A percentile compares a stretch with the other conserved stretches of the same genome.
phyloP scores from a whole-genome alignment of 306 rosid genomes.

The Carpinus viminea region DNA sequence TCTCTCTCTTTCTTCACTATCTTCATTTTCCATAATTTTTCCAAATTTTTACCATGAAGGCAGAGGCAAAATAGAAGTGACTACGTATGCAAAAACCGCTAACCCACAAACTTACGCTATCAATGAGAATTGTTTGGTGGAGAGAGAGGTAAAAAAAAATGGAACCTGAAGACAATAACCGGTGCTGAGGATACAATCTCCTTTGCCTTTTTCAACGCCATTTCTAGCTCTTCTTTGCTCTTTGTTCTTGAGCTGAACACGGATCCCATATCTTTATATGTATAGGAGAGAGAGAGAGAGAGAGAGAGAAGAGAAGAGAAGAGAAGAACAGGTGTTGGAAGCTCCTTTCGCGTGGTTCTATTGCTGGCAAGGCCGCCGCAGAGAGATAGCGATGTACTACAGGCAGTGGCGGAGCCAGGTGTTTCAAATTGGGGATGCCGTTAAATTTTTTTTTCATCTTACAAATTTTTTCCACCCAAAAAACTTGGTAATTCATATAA shows the following conservation, averaged over 20 bases:
- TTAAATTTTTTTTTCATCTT: no score
- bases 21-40: no score
- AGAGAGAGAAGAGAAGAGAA: no score
- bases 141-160: not conserved
- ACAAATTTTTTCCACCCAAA: no score
- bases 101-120: not conserved
- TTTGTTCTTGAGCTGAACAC: conserved; percentile 29
- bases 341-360: not conserved
- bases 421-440: no score
- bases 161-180: conserved; percentile 51
- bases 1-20: no score
- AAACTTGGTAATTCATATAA: no score
- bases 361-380: not conserved
- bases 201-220: conserved; percentile 49
- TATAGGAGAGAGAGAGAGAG: not conserved
- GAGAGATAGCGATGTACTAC: not conserved
- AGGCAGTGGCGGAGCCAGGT: no score
- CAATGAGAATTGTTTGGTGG: not conserved
- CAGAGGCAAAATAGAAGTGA: not conserved
- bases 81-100: not conserved
- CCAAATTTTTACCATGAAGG: not conserved
- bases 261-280: conserved; percentile 36
- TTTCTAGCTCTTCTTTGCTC: conserved; percentile 32
- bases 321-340: conserved; percentile 17
- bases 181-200: conserved; percentile 40